These are phyloP conservation scores for Venturia nashicola DNA, from an alignment of 2,329 filamentous ascomycete genomes.

Conservation along the genomic window DNA sequence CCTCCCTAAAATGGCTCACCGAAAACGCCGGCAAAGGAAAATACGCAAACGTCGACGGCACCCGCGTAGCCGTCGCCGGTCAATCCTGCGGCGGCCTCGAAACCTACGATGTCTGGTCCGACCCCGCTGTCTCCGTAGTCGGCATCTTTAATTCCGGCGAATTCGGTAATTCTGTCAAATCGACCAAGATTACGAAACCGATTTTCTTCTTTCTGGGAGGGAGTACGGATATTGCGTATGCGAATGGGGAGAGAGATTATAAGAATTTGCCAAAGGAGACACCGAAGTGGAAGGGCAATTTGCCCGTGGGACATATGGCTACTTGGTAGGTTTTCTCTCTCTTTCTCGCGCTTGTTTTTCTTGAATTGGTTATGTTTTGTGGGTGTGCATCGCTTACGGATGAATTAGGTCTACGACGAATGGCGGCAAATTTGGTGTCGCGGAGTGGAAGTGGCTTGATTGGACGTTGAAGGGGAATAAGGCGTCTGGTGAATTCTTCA, in stretches of 20 bases:
- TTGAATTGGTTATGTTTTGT: too few species aligned
- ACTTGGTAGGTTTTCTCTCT: too few species aligned
- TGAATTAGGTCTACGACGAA: background rate
- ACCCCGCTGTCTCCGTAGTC: conserved; percentile 4
- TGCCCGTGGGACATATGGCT: conserved; percentile 10
- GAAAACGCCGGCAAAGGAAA: conserved; percentile 9
- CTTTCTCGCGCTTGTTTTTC: too few species aligned
- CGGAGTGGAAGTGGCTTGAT: conserved; percentile 7
- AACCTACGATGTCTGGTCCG: conserved; percentile 3
- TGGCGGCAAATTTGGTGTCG: conserved; percentile 7
- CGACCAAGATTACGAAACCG: conserved; percentile 1
- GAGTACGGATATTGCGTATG: conserved; percentile 7
- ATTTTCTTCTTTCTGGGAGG: conserved; percentile 10
- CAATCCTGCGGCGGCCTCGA: conserved; percentile 9
- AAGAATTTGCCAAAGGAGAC: background rate
- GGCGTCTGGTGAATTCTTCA: background rate
- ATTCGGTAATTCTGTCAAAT: background rate
- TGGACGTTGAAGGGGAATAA: background rate
- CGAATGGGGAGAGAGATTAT: conserved; percentile 9
- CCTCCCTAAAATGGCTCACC: background rate
- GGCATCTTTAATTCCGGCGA: conserved; percentile 10
- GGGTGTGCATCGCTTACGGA: too few species aligned
- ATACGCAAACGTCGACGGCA: conserved; percentile 3
- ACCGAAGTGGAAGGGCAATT: conserved; percentile 8
- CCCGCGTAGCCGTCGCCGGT: conserved; percentile 6